Conservation (phyloP, 805 yeast species). For the Saccharomyces kudriavzevii region DNA sequence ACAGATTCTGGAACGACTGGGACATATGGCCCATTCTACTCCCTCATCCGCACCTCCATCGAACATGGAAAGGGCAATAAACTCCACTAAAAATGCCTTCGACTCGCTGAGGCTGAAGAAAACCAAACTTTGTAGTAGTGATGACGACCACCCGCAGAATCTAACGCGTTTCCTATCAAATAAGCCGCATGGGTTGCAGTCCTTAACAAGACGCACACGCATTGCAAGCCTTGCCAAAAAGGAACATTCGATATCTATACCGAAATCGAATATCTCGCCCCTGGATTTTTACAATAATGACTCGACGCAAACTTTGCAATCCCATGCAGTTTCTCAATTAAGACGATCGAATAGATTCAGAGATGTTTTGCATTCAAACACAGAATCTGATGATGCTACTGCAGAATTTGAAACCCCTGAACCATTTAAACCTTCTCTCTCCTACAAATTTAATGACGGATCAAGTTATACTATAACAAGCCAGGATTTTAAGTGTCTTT, state of each 20-base stretch:
- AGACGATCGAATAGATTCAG: constrained; percentile 9
- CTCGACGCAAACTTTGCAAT: not conserved
- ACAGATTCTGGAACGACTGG: not conserved
- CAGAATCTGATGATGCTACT: not conserved
- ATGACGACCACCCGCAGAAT: not conserved
- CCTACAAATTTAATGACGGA: constrained; percentile 45
- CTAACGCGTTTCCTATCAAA: not conserved
- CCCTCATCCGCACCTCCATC: not conserved
- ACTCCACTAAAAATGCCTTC: not conserved
- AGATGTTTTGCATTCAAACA: not conserved
- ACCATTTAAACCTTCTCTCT: constrained; percentile 36
- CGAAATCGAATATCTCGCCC: not conserved
- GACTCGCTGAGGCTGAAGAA: not conserved
- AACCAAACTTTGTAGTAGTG: not conserved
- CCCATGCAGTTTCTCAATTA: constrained; percentile 1
- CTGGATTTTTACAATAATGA: not conserved
- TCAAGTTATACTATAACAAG: constrained; percentile 49
- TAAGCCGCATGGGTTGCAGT: not conserved
- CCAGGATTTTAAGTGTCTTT: constrained; percentile 70
- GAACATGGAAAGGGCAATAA: not conserved
- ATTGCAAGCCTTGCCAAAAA: not conserved
- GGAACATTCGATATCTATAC: not conserved
- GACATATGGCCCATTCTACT: not conserved
- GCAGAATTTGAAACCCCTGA: constrained; percentile 20
- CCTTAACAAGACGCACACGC: not conserved